phyloP scores from a whole-genome alignment of 169 alveolate species.

The Plasmodium knowlesi region DNA sequence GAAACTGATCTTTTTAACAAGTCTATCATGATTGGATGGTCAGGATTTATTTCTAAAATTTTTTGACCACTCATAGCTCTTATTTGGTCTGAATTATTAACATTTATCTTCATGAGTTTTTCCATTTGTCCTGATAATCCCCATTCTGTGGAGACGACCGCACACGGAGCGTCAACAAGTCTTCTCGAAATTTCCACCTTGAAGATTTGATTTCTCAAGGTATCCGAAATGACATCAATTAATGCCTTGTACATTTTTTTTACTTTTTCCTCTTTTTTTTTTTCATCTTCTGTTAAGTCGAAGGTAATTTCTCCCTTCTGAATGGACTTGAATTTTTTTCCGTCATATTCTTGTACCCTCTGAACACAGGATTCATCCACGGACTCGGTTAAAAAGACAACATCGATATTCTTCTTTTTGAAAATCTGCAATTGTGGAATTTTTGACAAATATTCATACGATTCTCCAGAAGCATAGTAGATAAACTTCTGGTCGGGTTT shows the following conservation, averaged over 20 bases:
- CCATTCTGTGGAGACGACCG: constrained; percentile 91
- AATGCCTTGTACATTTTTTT: constrained; percentile 84
- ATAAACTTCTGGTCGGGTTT: constrained; percentile 93
- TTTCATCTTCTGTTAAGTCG: constrained; percentile 83
- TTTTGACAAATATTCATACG: constrained; percentile 85
- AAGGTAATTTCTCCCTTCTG: constrained; percentile 89
- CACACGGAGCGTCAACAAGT: constrained; percentile 90
- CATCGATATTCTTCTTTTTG: constrained; percentile 93
- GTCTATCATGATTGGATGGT: constrained; percentile 94
- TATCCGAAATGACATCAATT: constrained; percentile 85
- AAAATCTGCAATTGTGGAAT: constrained; percentile 94
- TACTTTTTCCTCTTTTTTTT: constrained; percentile 82
- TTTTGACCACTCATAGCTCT: constrained; percentile 85
- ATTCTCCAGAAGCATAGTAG: constrained; percentile 93
- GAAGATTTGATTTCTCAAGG: constrained; percentile 80
- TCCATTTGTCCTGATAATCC: constrained; percentile 94
- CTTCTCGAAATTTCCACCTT: constrained; percentile 89
- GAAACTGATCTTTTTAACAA: constrained; percentile 77
- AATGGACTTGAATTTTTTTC: constrained; percentile 87
- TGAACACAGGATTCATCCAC: constrained; percentile 95
- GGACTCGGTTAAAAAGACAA: constrained; percentile 94
- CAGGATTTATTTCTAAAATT: constrained; percentile 96
- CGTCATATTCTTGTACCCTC: constrained; percentile 89
- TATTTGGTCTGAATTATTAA: constrained; percentile 83
- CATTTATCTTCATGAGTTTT: constrained; percentile 89